phyloP scores from a whole-genome alignment of 163 green algal species.

The Chlorella variabilis region DNA sequence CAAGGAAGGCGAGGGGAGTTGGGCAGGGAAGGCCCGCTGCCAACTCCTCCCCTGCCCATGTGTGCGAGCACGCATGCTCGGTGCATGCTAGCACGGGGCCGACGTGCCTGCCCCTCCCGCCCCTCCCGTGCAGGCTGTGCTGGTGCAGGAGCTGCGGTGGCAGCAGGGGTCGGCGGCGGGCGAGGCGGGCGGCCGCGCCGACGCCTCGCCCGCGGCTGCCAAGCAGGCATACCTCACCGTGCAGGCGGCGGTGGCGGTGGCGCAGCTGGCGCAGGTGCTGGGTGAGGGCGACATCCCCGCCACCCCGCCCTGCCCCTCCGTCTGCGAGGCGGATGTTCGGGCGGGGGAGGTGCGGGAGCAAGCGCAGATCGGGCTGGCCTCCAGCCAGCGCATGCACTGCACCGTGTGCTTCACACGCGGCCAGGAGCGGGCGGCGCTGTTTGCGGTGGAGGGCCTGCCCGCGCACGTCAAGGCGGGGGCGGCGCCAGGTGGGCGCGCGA shows the following conservation, averaged over 20 bases:
- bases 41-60: too few species aligned
- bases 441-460: conserved; percentile 63
- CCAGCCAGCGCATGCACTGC: conserved; percentile 50
- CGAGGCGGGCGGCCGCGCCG: conserved; percentile 7
- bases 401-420: conserved; percentile 82
- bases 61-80: too few species aligned
- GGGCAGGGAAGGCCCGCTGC: too few species aligned
- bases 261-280: conserved; percentile 62
- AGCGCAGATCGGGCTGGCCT: background rate
- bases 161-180: conserved; percentile 22
- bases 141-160: conserved; percentile 38
- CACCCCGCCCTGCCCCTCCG: conserved; percentile 20
- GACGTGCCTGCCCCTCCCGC: too few species aligned
- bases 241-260: conserved; percentile 67
- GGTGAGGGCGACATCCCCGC: conserved; percentile 13
- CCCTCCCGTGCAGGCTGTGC: conserved; percentile 36
- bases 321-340: conserved; percentile 20
- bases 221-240: conserved; percentile 64
- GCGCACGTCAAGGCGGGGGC: conserved; percentile 7
- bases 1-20: too few species aligned
- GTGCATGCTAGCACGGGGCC: too few species aligned
- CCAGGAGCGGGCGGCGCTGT: conserved; percentile 75
- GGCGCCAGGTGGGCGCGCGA: background rate
- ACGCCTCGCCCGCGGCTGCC: conserved; percentile 53
- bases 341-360: conserved; percentile 34